Conservation (phyloP, 2,329 filamentous ascomycete species). For the Phaeosphaeriaceae sp. region DNA sequence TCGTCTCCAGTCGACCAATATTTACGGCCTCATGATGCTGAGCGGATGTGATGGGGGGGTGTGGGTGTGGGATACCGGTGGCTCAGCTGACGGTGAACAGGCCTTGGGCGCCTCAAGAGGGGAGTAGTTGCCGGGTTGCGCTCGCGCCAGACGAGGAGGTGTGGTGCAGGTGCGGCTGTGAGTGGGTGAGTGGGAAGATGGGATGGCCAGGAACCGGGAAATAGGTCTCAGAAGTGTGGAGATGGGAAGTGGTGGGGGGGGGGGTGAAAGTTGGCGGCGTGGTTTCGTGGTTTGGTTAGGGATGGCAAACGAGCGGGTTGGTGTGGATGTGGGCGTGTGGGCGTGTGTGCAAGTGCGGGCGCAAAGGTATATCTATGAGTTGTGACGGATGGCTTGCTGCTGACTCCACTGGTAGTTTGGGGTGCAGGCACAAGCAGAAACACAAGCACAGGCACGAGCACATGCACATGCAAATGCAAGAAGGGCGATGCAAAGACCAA, state of each 20-base stretch:
- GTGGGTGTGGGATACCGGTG: constrained; percentile 30
- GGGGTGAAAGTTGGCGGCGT: constrained; percentile 17
- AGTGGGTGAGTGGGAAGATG: constrained; percentile 30
- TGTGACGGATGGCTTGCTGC: no score
- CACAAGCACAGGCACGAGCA: no score
- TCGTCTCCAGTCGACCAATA: constrained; percentile 27
- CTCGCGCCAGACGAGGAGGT: constrained; percentile 21
- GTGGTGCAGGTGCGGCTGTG: constrained; percentile 25
- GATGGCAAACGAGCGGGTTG: no score
- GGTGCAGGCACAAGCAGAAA: no score
- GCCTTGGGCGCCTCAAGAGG: constrained; percentile 29
- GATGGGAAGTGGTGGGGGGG: constrained; percentile 17
- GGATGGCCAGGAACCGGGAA: constrained; percentile 23
- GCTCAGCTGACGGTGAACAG: constrained; percentile 43
- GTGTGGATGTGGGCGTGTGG: no score
- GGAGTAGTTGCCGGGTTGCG: constrained; percentile 26
- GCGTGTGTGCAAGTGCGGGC: no score
- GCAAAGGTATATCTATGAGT: no score
- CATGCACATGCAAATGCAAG: no score
- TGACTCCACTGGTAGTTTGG: no score
- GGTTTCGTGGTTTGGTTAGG: constrained; percentile 9
- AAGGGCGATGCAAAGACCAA: no score
- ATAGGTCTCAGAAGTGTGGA: constrained; percentile 24
- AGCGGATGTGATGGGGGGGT: constrained; percentile 19
- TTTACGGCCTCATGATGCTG: constrained; percentile 42